Base-by-base conservation (phyloP, 1,139 yeast species). In the Martiniozyma asiatica region DNA sequence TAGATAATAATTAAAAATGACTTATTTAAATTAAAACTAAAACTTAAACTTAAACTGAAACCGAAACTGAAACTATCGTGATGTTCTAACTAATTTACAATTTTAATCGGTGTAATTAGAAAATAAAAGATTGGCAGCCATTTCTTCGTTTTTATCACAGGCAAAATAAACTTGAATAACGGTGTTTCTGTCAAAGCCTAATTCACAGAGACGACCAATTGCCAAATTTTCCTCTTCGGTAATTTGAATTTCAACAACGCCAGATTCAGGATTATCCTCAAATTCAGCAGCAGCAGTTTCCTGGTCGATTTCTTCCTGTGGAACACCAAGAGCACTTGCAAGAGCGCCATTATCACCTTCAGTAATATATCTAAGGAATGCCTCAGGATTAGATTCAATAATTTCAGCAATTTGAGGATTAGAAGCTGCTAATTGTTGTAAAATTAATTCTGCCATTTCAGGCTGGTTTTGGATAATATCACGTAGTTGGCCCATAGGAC, bases 91-190 rank as follows among this genome's bases (percentile, higher is more conserved):
- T n/a, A n/a, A n/a, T n/a, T n/a, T n/a, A n/a, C 18, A 8, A 17
- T 13, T 25, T 27, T 39, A 43, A 23, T 47, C 52, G 27, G 54
- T 52, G 34, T 53, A 56, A 31, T 50, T 57, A 38, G 74, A 68
- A 51, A 79, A 81, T 47, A 89, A 65, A 50, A 84, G 73, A 58
- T 89, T 92, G 24, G 97, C 98, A 26, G 98, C 85, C 47, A 84
- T 70, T 61, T 89, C 96, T 59, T 89, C 98, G 58, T 89, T 85
- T 62, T 87, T 89, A 51, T 92, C 98, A 56, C 98, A 89, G 27
- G 97, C 98, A 68, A 92, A 77, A 59, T 84, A 92, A 22, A 93
- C 94, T 60, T 87, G 96, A 38, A 87, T 73, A 30, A 81, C 98
- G 39, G 80, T 61, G 46, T 76, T 68, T 44, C 94, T 71, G 42